A percentile compares a stretch with the other conserved stretches of the same genome.
These are phyloP conservation scores for Pichia sp. DNA, from an alignment of 1,139 yeast species.

Conservation along the genomic window DNA sequence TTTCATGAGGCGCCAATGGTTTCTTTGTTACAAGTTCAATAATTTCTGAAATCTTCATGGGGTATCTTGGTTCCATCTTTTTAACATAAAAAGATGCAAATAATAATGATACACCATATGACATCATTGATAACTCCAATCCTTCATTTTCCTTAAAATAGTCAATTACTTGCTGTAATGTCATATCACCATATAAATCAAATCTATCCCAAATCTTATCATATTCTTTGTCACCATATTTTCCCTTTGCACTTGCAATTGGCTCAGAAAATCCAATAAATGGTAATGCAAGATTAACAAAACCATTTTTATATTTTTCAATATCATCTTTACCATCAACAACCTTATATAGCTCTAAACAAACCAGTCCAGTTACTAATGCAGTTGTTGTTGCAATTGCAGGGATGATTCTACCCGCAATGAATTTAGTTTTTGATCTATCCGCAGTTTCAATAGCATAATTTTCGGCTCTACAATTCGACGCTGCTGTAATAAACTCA, in stretches of 20 bases:
- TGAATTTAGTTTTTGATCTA: conserved; percentile 68
- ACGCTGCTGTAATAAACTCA: conserved; percentile 94
- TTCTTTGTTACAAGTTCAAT: conserved; percentile 81
- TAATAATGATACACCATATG: conserved; percentile 81
- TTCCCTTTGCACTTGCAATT: conserved; percentile 72
- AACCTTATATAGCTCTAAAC: conserved; percentile 87
- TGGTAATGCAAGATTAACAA: conserved; percentile 89
- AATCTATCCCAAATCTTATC: conserved; percentile 97
- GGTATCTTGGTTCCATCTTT: conserved; percentile 73
- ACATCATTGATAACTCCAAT: conserved; percentile 81
- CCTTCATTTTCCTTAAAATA: conserved; percentile 78
- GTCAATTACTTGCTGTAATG: conserved; percentile 69
- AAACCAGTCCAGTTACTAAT: conserved; percentile 88
- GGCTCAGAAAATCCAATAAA: conserved; percentile 98
- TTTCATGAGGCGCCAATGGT: conserved; percentile 68
- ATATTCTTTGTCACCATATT: conserved; percentile 72
- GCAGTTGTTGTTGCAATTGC: conserved; percentile 99
- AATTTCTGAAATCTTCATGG: conserved; percentile 61
- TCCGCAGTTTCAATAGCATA: conserved; percentile 80
- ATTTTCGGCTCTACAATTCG: conserved; percentile 91
- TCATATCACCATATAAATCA: conserved; percentile 70
- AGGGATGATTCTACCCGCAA: conserved; percentile 94
- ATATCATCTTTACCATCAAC: conserved; percentile 66
- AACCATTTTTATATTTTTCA: conserved; percentile 92
- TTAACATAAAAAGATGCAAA: conserved; percentile 94